phyloP scores from a whole-genome alignment of 2,329 filamentous ascomycete species.

The Sarocladiaceae sp. region DNA sequence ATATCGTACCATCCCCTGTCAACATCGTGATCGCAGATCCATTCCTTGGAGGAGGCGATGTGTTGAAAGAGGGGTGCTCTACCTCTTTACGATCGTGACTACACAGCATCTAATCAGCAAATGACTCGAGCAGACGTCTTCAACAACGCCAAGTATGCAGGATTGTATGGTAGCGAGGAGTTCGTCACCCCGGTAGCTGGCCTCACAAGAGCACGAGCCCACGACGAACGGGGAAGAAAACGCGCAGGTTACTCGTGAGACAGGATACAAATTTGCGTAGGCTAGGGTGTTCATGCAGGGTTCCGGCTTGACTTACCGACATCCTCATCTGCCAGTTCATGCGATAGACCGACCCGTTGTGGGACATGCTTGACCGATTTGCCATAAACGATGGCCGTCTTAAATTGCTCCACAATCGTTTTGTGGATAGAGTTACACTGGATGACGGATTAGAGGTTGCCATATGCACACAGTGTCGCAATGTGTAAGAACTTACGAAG shows the following conservation, averaged over 20 bases:
- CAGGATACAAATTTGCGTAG: no score
- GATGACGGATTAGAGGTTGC: not conserved
- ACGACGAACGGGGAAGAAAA: no score
- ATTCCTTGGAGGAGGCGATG: no score
- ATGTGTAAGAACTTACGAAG: constrained; percentile 63
- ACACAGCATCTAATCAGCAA: not conserved
- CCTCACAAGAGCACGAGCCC: no score
- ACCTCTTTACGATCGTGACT: constrained; percentile 8
- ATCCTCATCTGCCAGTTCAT: constrained; percentile 94
- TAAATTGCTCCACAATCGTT: constrained; percentile 93
- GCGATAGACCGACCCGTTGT: constrained; percentile 83
- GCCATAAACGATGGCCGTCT: constrained; percentile 90
- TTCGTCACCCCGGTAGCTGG: constrained; percentile 4
- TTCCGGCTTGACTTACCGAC: constrained; percentile 61
- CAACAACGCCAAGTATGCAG: not conserved
- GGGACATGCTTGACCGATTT: constrained; percentile 98
- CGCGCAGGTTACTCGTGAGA: no score
- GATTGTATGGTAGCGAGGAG: not conserved
- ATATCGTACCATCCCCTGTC: no score
- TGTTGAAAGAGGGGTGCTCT: not conserved
- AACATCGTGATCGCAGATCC: no score
- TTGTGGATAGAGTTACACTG: constrained; percentile 97
- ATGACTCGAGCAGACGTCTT: not conserved
- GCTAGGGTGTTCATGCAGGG: not conserved
- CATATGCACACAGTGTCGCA: constrained; percentile 25